phyloP scores from a whole-genome alignment of 139 green algal genomes.

The Chlorella sp. region DNA sequence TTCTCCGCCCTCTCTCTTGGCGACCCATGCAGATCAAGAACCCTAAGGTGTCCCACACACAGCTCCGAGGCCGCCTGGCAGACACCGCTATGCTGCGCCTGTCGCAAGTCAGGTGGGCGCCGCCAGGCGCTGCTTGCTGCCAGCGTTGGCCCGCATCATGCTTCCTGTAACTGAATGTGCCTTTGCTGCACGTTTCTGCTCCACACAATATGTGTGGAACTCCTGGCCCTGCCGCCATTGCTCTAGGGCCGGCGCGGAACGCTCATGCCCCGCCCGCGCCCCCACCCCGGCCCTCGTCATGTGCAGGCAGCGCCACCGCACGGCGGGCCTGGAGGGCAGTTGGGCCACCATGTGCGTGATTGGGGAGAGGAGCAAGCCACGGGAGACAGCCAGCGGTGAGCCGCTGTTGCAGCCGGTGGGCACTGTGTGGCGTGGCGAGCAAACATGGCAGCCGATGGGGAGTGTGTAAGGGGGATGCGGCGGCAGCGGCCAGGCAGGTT shows the following conservation, averaged over 20 bases:
- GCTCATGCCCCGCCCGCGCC: neutral
- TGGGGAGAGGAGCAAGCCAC: constrained; percentile 46
- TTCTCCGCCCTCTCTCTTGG: neutral
- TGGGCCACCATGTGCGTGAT: constrained; percentile 57
- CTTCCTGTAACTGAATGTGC: too few species aligned
- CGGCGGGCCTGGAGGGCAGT: constrained; percentile 7
- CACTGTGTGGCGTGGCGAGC: neutral
- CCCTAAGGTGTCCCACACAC: constrained; percentile 45
- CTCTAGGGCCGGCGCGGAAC: too few species aligned
- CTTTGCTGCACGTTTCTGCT: too few species aligned
- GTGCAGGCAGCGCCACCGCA: constrained; percentile 26
- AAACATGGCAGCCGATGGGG: neutral
- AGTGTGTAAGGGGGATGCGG: neutral
- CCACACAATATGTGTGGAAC: neutral
- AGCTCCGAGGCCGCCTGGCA: constrained; percentile 46
- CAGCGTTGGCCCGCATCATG: too few species aligned
- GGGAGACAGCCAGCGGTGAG: constrained; percentile 27
- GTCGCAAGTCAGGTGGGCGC: constrained; percentile 35
- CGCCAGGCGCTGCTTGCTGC: neutral
- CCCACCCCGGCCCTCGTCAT: neutral
- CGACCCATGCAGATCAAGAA: constrained; percentile 54
- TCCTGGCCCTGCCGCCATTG: too few species aligned
- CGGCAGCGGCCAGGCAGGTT: too few species aligned
- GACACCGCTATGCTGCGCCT: constrained; percentile 39
- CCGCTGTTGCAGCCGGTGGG: neutral